Conservation (phyloP, 208 protist genomes). For the Crithidia thermophila region DNA sequence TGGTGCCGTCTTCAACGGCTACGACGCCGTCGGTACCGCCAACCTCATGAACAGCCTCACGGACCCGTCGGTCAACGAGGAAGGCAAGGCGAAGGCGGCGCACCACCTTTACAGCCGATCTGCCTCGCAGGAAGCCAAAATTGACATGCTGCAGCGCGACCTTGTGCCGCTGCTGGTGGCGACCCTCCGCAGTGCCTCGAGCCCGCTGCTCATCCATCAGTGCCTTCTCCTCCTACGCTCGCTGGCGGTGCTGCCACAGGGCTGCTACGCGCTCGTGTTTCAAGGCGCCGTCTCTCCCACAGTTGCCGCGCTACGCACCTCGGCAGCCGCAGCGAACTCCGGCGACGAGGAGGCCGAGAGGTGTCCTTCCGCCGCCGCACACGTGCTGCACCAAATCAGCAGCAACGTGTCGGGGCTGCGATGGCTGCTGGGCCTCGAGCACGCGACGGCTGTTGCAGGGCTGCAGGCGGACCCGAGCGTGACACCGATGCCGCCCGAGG, state of each 20-base stretch:
- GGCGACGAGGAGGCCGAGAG: slow-evolving; percentile 32
- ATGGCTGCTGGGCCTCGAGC: slow-evolving; percentile 63
- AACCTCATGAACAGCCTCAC: slow-evolving; percentile 59
- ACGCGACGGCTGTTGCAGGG: slow-evolving; percentile 20
- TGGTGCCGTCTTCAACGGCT: slow-evolving; percentile 71
- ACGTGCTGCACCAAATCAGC: slow-evolving; percentile 58
- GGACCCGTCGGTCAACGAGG: slow-evolving; percentile 43
- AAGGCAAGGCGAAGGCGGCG: slow-evolving; percentile 57
- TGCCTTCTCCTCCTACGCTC: slow-evolving; percentile 76
- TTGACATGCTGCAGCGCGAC: slow-evolving; percentile 62
- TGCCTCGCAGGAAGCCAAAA: slow-evolving; percentile 76
- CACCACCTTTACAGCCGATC: slow-evolving; percentile 76
- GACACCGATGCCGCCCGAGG: slow-evolving; percentile 3
- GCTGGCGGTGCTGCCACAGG: slow-evolving; percentile 74
- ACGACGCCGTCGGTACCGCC: slow-evolving; percentile 37
- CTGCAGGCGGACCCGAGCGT: slow-evolving; percentile 16
- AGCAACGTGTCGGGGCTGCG: slow-evolving; percentile 65
- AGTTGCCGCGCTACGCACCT: slow-evolving; percentile 25
- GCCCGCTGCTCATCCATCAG: slow-evolving; percentile 56
- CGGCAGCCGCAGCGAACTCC: slow-evolving; percentile 1
- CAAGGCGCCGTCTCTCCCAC: slow-evolving; percentile 55
- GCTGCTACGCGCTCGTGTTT: slow-evolving; percentile 64
- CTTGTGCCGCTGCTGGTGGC: slow-evolving; percentile 56
- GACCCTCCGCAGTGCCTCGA: slow-evolving; percentile 30
- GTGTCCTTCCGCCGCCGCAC: slow-evolving; percentile 36